Percentiles rank a stretch among this genome's conserved stretches.
Evolutionary conservation across 768 basidiomycete genomes (phyloP).

Genomic region (Auriscalpium vulgare): DNA sequence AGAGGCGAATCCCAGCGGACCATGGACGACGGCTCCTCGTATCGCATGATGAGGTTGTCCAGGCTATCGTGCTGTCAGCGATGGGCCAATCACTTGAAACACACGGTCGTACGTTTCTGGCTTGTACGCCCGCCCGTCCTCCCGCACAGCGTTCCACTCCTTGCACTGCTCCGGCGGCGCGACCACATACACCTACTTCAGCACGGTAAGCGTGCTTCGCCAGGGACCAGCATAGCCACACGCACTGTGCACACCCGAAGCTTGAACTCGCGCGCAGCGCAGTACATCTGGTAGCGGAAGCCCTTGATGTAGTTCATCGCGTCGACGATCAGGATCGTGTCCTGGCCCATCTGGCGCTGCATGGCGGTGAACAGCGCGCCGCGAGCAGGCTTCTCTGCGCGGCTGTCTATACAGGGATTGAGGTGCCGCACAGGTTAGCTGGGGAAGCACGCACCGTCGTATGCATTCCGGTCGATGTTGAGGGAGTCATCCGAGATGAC

Average conservation of each 20-base stretch:
- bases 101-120: conserved; percentile 53
- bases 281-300: conserved; percentile 96
- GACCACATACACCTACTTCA: conserved; percentile 62
- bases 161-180: conserved; percentile 69
- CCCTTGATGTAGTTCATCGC: conserved; percentile 97
- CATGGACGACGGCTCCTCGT: conserved; percentile 96
- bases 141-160: conserved; percentile 60
- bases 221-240: conserved; percentile 9
- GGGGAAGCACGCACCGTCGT: conserved; percentile 50
- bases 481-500: conserved; percentile 72
- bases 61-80: conserved; percentile 39
- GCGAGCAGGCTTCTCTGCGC: conserved; percentile 83
- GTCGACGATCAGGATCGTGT: conserved; percentile 84
- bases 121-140: conserved; percentile 44
- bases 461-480: conserved; percentile 53
- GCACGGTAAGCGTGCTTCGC: neutral
- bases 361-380: conserved; percentile 77
- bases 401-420: conserved; percentile 43
- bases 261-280: conserved; percentile 84
- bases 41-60: conserved; percentile 80
- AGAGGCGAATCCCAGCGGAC: conserved; percentile 98
- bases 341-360: conserved; percentile 60
- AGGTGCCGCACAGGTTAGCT: neutral
- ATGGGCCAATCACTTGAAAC: neutral
- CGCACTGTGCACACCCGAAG: conserved; percentile 81